Conservation (phyloP, 768 basidiomycete genomes). For the Lentinula raphanica region DNA sequence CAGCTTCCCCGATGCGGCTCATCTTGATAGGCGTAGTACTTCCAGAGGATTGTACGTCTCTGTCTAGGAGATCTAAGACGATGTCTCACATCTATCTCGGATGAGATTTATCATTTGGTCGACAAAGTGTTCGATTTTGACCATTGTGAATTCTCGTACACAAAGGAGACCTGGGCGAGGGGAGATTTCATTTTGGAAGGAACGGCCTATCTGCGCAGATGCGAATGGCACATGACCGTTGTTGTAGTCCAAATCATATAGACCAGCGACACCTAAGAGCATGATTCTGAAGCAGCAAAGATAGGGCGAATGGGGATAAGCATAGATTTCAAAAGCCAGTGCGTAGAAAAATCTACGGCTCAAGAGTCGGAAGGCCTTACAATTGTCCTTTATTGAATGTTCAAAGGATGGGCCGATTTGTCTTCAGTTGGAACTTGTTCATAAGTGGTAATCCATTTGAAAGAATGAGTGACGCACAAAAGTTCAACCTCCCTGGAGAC, state of each 20-base stretch:
- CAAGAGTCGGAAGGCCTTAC: constrained; percentile 80
- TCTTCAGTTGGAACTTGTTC: too few relatives aligned
- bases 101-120: constrained; percentile 89
- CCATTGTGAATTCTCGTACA: constrained; percentile 99
- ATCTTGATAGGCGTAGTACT: constrained; percentile 57
- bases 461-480: too few relatives aligned
- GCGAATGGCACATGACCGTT: constrained; percentile 95
- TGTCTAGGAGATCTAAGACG: constrained; percentile 71
- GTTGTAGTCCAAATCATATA: constrained; percentile 99
- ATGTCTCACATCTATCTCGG: constrained; percentile 77
- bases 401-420: constrained; percentile 79
- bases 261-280: constrained; percentile 80
- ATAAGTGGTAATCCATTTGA: too few relatives aligned
- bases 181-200: constrained; percentile 97
- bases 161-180: constrained; percentile 94
- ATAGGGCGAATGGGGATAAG: constrained; percentile 8
- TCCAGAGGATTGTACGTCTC: constrained; percentile 77
- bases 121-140: constrained; percentile 98
- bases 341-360: constrained; percentile 95
- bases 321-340: constrained; percentile 94
- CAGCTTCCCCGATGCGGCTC: constrained; percentile 86
- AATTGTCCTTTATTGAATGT: constrained; percentile 83
- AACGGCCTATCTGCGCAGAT: constrained; percentile 92
- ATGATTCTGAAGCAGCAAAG: not conserved
- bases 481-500: too few relatives aligned